Percentiles rank a stretch among this genome's conserved stretches.
Conservation (phyloP, 2,329 filamentous ascomycete species). For the Stachybotrys chartarum region DNA sequence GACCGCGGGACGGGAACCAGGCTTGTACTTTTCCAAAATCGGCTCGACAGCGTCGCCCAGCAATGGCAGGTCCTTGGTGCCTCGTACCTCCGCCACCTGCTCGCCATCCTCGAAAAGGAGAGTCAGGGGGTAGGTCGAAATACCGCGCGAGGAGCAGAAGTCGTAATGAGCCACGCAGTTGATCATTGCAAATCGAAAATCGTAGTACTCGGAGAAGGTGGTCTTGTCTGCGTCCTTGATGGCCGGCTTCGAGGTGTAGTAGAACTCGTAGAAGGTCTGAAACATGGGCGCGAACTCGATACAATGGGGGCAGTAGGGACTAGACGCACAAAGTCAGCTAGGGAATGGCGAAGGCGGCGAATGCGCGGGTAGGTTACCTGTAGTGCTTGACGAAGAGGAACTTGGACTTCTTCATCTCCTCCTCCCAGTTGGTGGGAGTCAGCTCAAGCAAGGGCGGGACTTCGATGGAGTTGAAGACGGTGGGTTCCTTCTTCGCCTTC, state of each 20-base stretch:
- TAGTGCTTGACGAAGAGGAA: constrained; percentile 57
- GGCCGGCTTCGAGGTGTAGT: constrained; percentile 75
- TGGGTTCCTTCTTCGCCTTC: constrained; percentile 33
- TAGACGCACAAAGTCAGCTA: constrained; percentile 21
- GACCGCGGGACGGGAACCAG: constrained; percentile 67
- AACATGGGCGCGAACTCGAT: constrained; percentile 72
- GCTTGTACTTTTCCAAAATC: constrained; percentile 68
- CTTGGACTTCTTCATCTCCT: constrained; percentile 45
- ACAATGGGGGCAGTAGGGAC: constrained; percentile 66
- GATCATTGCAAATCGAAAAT: constrained; percentile 79
- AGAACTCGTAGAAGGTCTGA: constrained; percentile 93
- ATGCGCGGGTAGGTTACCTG: constrained; percentile 41
- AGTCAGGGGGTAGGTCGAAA: constrained; percentile 70
- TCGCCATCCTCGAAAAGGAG: constrained; percentile 74
- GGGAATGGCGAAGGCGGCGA: constrained; percentile 1
- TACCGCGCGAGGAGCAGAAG: constrained; percentile 60
- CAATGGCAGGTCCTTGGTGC: constrained; percentile 58
- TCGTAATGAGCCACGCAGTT: constrained; percentile 83
- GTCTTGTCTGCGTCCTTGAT: constrained; percentile 45
- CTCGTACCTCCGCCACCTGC: constrained; percentile 54
- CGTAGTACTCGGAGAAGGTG: constrained; percentile 72
- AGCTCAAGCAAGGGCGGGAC: constrained; percentile 61
- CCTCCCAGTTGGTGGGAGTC: constrained; percentile 48
- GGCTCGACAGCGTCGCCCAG: constrained; percentile 69
- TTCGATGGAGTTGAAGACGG: constrained; percentile 57